Evolutionary conservation across 1,284 basidiomycete genomes (phyloP), one percentile per base, ranked within the genome.

Genomic region (Hemileia vastatrix): DNA sequence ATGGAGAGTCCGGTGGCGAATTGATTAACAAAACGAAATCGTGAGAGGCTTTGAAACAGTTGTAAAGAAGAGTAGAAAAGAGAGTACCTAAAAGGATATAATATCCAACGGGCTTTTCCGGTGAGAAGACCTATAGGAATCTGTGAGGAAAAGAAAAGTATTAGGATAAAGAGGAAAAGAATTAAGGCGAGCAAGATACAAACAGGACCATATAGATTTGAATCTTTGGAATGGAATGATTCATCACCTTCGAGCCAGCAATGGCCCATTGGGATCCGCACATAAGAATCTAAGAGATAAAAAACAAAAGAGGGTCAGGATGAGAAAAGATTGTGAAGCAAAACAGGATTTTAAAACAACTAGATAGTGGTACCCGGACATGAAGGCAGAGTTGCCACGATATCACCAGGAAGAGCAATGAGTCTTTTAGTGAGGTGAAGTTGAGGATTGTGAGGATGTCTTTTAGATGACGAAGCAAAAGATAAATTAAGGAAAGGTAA

Each of bases 221-320:
- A 78, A 67, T 81, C 80, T 33, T 76, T 55, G 2, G 78, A 77
- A 40, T 77, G 76, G 62, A 76, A 78, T 27, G 71, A 73, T 32
- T 79, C 79, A 71, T 82, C 81, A 11, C 81, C 81, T 70, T 82
- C 81, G 52, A 82, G 75, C 80, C 80, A 81, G 45, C 77, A 79
- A 53, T 75, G 70, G 13, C 69, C 68, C 4, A 66, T 66, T 0
- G 73, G 73, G 43, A 59, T 51, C 23, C 50, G 27, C 19, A 63
- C 40, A 13, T 52, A 27, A 4, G 32, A 32, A 57, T 48, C 18
- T 43, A 50, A 54, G 32, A 3, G 31, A 54, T 15, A 40, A 54
- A 48, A 19, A 4, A 48, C 3, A 13, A 19, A n/a, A 15, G 13
- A 13, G 24, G 53, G 27, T 40, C 21, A 13, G 21, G 27, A 4